Conservation (phyloP, 2,329 filamentous ascomycete genomes). For the Stagonosporopsis cucurbitacearum region DNA sequence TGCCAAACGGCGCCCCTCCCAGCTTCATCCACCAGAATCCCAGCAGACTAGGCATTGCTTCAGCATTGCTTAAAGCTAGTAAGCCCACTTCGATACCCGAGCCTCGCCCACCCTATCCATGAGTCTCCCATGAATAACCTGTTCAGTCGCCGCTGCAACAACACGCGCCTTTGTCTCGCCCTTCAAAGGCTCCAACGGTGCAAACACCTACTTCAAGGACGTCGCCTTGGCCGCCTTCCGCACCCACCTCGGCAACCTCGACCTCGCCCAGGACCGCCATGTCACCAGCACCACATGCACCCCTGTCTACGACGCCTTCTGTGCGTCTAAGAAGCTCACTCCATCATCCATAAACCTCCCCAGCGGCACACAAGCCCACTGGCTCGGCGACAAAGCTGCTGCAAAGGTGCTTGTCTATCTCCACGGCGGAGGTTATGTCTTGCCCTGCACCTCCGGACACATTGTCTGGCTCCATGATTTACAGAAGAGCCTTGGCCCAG, state of each 20-base stretch:
- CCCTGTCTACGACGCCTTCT: slow-evolving; percentile 45
- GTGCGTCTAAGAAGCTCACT: slow-evolving; percentile 44
- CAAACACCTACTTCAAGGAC: slow-evolving; percentile 48
- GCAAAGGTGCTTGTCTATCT: slow-evolving; percentile 56
- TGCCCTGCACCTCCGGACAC: slow-evolving; percentile 57
- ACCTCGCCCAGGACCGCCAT: slow-evolving; percentile 45
- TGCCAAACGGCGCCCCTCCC: slow-evolving; percentile 5
- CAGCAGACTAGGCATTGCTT: slow-evolving; percentile 44
- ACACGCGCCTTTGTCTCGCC: slow-evolving; percentile 43
- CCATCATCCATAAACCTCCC: slow-evolving; percentile 49
- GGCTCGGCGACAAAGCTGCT: slow-evolving; percentile 51
- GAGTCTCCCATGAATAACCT: too few species aligned
- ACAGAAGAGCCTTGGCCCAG: slow-evolving; percentile 54
- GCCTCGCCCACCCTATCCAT: too few species aligned
- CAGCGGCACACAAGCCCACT: slow-evolving; percentile 55
- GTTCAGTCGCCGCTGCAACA: slow-evolving; percentile 44
- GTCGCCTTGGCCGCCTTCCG: slow-evolving; percentile 41
- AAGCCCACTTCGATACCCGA: slow-evolving; percentile 5
- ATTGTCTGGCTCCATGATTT: slow-evolving; percentile 58
- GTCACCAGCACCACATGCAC: slow-evolving; percentile 32
- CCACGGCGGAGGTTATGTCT: slow-evolving; percentile 63
- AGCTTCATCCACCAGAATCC: slow-evolving; percentile 28
- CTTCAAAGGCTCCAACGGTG: slow-evolving; percentile 46
- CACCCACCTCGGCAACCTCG: slow-evolving; percentile 38
- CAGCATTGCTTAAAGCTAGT: slow-evolving; percentile 41